Percentiles rank a stretch among this genome's conserved stretches.
These are phyloP conservation scores for Blastocystis sp. DNA, from an alignment of 352 stramenopile species.

Conservation along the genomic window DNA sequence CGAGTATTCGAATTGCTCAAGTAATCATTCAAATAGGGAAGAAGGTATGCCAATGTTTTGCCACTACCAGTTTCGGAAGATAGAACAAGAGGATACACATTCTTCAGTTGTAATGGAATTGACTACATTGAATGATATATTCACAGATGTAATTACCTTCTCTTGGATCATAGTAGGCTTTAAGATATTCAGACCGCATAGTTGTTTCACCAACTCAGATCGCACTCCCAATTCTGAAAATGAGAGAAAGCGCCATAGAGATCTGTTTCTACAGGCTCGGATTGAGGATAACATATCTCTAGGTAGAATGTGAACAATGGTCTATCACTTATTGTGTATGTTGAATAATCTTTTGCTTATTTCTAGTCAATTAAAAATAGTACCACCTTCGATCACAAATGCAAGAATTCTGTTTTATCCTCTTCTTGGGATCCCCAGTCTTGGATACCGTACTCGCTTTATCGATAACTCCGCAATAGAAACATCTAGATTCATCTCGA, in stretches of 20 bases:
- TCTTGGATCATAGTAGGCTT: conserved; percentile 27
- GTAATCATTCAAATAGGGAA: conserved; percentile 48
- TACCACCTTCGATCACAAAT: too few species aligned
- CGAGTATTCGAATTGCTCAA: background rate
- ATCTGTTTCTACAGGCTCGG: background rate
- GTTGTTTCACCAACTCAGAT: background rate
- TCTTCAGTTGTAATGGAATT: conserved; percentile 32
- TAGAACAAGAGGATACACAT: background rate
- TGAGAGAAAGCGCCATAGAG: background rate
- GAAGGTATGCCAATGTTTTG: conserved; percentile 39
- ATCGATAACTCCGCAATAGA: background rate
- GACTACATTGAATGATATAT: background rate
- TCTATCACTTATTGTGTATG: background rate
- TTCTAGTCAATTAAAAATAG: too few species aligned
- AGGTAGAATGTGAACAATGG: too few species aligned
- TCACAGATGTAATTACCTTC: background rate
- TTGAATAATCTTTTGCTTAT: background rate
- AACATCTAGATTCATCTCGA: background rate
- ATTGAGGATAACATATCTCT: background rate
- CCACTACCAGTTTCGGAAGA: conserved; percentile 58
- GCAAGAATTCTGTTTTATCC: too few species aligned
- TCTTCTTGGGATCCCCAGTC: background rate
- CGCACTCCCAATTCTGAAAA: conserved; percentile 20
- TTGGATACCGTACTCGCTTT: too few species aligned
- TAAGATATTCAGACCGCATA: background rate